phyloP scores from a whole-genome alignment of 495 filamentous ascomycete species.

The Tetracladium setigerum region DNA sequence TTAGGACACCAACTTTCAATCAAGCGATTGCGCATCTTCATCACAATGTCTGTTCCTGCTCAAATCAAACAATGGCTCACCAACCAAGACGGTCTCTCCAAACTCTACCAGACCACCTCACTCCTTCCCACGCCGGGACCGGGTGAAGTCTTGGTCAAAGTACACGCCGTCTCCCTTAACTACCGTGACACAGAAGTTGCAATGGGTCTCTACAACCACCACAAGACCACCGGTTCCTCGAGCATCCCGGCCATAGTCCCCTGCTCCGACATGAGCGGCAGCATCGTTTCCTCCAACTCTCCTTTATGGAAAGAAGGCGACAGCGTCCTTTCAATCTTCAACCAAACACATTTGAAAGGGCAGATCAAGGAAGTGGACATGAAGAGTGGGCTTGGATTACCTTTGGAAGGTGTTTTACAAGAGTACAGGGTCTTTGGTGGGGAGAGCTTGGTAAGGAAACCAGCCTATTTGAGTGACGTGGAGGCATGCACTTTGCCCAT shows the following conservation, averaged over 20 bases:
- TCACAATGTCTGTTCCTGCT: conserved; percentile 21
- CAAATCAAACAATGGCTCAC: conserved; percentile 39
- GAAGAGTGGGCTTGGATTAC: conserved; percentile 28
- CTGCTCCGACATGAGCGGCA: conserved; percentile 37
- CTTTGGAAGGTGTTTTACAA: conserved; percentile 29
- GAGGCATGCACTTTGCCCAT: conserved; percentile 36
- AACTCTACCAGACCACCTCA: conserved; percentile 31
- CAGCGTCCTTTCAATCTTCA: conserved; percentile 35
- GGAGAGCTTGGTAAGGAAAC: conserved; percentile 29
- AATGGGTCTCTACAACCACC: conserved; percentile 46
- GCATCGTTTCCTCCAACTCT: conserved; percentile 19
- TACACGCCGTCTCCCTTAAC: conserved; percentile 47
- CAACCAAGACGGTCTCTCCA: conserved; percentile 41
- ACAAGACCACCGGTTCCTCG: conserved; percentile 36
- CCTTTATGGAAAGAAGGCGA: conserved; percentile 27
- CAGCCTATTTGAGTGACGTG: conserved; percentile 31
- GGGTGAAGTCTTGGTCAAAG: conserved; percentile 50
- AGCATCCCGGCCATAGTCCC: conserved; percentile 25
- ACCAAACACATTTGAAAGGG: conserved; percentile 33
- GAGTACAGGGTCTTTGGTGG: conserved; percentile 35
- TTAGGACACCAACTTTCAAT: background rate
- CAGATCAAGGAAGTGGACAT: conserved; percentile 28
- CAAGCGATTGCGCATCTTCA: background rate
- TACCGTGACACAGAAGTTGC: conserved; percentile 52
- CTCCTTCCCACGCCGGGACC: conserved; percentile 33